Conservation (phyloP, 2,329 filamentous ascomycete species). For the Aspergillus sp. region DNA sequence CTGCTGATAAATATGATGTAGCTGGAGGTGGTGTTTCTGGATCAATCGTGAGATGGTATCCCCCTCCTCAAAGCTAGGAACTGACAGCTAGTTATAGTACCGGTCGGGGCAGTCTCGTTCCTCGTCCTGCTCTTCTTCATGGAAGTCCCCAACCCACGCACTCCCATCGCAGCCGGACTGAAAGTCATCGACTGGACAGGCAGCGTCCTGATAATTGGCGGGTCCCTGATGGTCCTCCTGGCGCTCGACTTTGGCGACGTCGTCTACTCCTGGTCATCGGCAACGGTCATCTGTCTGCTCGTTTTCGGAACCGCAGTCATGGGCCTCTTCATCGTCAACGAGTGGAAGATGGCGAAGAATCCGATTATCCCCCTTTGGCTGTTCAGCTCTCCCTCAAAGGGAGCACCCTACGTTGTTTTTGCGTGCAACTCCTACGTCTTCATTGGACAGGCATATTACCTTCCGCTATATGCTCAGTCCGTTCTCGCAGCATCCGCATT, state of each 20-base stretch:
- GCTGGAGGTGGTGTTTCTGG: not conserved
- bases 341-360: conserved; percentile 71
- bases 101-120: conserved; percentile 13
- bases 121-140: conserved; percentile 3
- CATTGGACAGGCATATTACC: not conserved
- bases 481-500: not conserved
- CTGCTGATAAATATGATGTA: conserved; percentile 19
- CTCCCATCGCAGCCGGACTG: conserved; percentile 32
- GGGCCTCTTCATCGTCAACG: conserved; percentile 69
- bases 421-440: not conserved
- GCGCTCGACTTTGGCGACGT: conserved; percentile 73
- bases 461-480: not conserved
- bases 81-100: not conserved
- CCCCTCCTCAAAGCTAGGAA: not conserved
- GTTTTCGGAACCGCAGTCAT: conserved; percentile 69
- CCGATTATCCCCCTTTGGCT: conserved; percentile 74
- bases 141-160: conserved; percentile 27
- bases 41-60: not conserved
- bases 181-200: conserved; percentile 61
- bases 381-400: conserved; percentile 49
- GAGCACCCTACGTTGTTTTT: not conserved
- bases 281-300: conserved; percentile 74
- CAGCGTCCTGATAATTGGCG: conserved; percentile 65
- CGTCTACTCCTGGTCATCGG: conserved; percentile 71
- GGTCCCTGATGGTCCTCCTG: conserved; percentile 59